phyloP scores from a whole-genome alignment of 2,329 filamentous ascomycete species.

The Aspergillus floridensis region DNA sequence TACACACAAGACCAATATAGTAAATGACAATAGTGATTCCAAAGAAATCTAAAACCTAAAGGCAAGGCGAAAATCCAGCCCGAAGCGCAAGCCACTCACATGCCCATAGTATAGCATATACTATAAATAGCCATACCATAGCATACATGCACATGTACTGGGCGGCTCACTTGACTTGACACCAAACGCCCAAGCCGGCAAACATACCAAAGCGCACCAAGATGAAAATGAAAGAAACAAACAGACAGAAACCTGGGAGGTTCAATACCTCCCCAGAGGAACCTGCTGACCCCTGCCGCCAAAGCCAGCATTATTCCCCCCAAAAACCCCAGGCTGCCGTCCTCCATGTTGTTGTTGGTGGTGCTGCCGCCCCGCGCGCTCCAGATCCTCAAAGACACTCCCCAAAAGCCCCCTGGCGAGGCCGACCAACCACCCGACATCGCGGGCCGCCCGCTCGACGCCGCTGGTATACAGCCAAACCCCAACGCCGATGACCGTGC shows the following conservation, averaged over 20 bases:
- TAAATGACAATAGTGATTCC: too few relatives aligned
- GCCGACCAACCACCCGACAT: conserved; percentile 55
- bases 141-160: too few relatives aligned
- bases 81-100: too few relatives aligned
- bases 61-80: too few relatives aligned
- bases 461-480: conserved; percentile 54
- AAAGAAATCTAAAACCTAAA: too few relatives aligned
- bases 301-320: not conserved
- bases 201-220: too few relatives aligned
- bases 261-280: not conserved
- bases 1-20: too few relatives aligned
- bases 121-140: too few relatives aligned
- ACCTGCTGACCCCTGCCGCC: not conserved
- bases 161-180: too few relatives aligned
- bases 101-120: too few relatives aligned
- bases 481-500: conserved; percentile 52
- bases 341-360: conserved; percentile 46
- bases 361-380: conserved; percentile 8
- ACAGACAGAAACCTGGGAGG: not conserved
- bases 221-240: not conserved
- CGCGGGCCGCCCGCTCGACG: conserved; percentile 31
- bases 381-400: conserved; percentile 51
- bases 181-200: too few relatives aligned
- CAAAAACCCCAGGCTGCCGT: conserved; percentile 30
- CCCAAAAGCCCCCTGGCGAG: conserved; percentile 63